Conservation (phyloP, 2,329 filamentous ascomycete species). For the Neonectria coccinea region DNA sequence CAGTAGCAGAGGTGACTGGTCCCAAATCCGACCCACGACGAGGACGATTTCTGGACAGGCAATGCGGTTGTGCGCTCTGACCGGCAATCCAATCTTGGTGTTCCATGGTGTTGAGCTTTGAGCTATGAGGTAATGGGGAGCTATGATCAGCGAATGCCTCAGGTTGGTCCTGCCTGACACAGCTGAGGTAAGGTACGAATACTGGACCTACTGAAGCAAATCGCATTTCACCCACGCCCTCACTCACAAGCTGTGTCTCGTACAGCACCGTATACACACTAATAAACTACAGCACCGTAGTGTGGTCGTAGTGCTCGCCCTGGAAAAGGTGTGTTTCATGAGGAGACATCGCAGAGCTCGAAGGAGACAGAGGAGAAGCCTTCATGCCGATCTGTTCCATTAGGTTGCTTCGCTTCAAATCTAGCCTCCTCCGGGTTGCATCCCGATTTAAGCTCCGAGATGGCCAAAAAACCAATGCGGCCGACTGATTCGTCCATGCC, state of each 20-base stretch:
- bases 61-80: neutral
- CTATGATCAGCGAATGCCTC: neutral
- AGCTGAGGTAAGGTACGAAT: neutral
- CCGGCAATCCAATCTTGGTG: neutral
- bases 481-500: conserved; percentile 26
- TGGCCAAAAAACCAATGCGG: conserved; percentile 13
- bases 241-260: neutral
- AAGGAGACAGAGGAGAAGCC: conserved; percentile 25
- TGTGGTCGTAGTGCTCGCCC: conserved; percentile 13
- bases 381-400: conserved; percentile 32
- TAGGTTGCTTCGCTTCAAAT: conserved; percentile 33
- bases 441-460: conserved; percentile 26
- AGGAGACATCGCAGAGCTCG: conserved; percentile 34
- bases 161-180: neutral
- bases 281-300: neutral
- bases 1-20: neutral
- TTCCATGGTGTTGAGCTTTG: neutral
- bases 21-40: conserved; percentile 6
- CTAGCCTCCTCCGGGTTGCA: conserved; percentile 23
- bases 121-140: neutral
- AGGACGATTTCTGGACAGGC: neutral
- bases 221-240: no score
- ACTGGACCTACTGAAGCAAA: no score
- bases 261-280: neutral
- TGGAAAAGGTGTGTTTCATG: conserved; percentile 39